A percentile compares a stretch with the other conserved stretches of the same genome.
phyloP scores from a whole-genome alignment of 352 stramenopile genomes.

The Phytophthora niederhauseri region DNA sequence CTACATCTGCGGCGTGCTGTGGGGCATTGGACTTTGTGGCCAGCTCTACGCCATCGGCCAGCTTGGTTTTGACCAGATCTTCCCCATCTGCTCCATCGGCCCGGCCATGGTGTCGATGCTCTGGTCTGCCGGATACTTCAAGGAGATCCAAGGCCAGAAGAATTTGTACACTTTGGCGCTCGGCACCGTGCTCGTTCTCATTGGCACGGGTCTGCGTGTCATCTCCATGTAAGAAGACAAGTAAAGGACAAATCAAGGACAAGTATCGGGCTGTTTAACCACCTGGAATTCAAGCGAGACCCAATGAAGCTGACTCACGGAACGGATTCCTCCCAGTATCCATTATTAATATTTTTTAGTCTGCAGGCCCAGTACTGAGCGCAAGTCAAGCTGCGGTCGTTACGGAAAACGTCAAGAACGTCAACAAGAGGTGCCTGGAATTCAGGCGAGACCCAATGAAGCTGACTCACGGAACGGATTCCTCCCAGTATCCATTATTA shows the following conservation, averaged over 20 bases:
- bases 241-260: background rate
- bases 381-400: background rate
- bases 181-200: slow-evolving; percentile 67
- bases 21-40: slow-evolving; percentile 67
- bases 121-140: slow-evolving; percentile 84
- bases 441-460: slow-evolving; percentile 7
- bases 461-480: background rate
- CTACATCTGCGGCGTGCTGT: slow-evolving; percentile 81
- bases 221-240: slow-evolving; percentile 44
- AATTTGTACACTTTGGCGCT: slow-evolving; percentile 68
- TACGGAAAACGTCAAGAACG: background rate
- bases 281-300: background rate
- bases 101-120: slow-evolving; percentile 87
- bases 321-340: background rate
- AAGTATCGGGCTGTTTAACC: background rate
- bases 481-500: background rate
- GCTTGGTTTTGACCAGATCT: slow-evolving; percentile 84
- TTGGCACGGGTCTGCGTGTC: slow-evolving; percentile 71
- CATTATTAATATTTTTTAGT: slow-evolving; percentile 1
- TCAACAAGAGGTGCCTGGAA: background rate
- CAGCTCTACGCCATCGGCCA: slow-evolving; percentile 77
- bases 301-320: slow-evolving; percentile 9
- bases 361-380: background rate
- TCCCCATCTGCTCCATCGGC: slow-evolving; percentile 80
- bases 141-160: slow-evolving; percentile 73